Percentiles rank a stretch among this genome's conserved stretches.
Conservation (phyloP, 2,329 filamentous ascomycete genomes). For the Calonectria montana region DNA sequence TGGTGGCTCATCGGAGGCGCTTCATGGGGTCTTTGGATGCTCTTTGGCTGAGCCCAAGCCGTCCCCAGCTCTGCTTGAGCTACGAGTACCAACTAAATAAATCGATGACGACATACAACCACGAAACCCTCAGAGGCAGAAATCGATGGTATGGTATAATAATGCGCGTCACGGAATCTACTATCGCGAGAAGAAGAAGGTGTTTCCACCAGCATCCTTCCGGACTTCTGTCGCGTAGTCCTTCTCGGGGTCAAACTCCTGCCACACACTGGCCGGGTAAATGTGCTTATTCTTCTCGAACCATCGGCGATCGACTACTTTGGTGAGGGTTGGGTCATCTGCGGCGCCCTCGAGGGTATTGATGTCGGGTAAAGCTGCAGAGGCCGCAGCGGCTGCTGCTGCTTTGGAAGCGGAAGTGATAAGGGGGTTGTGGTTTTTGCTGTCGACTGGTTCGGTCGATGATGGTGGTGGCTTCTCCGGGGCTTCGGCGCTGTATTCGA, state of each 20-base stretch:
- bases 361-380: conserved; percentile 57
- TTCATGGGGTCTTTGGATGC: conserved; percentile 48
- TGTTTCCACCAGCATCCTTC: conserved; percentile 89
- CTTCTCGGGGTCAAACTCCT: conserved; percentile 90
- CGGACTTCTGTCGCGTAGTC: conserved; percentile 83
- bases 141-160: conserved; percentile 11
- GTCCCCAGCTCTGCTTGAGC: conserved; percentile 15
- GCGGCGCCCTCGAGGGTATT: conserved; percentile 76
- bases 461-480: conserved; percentile 45
- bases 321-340: conserved; percentile 85
- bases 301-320: conserved; percentile 96
- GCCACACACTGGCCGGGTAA: conserved; percentile 95
- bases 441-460: conserved; percentile 33
- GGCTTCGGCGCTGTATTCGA: conserved; percentile 75
- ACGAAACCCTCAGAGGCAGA: conserved; percentile 1
- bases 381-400: conserved; percentile 43
- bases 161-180: conserved; percentile 9
- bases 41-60: conserved; percentile 46
- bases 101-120: conserved; percentile 13
- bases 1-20: conserved; percentile 60
- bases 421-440: conserved; percentile 30
- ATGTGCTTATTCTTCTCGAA: conserved; percentile 99
- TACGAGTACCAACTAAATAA: conserved; percentile 19
- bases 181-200: conserved; percentile 82
- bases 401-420: conserved; percentile 49